A percentile compares a stretch with the other conserved stretches of the same genome.
These are phyloP conservation scores for Withania somnifera DNA, from an alignment of 305 asterid genomes.

Conservation along the genomic window DNA sequence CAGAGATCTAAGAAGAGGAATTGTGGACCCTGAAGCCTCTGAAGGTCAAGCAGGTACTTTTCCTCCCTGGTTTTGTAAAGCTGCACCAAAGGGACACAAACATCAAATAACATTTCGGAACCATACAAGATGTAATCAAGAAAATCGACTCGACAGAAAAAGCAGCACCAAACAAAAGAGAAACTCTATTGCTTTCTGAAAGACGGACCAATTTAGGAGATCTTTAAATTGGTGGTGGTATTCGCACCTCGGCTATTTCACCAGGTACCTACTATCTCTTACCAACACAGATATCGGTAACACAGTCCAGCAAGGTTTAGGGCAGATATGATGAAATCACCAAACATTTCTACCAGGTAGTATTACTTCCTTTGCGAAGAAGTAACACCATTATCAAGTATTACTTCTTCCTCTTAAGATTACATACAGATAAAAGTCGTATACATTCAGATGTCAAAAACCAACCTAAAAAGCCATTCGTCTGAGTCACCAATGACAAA, in stretches of 20 bases:
- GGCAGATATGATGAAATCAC: background rate
- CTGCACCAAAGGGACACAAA: constrained; percentile 26
- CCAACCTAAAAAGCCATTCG: background rate
- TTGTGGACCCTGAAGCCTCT: constrained; percentile 85
- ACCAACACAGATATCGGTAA: background rate
- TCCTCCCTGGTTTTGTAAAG: constrained; percentile 85
- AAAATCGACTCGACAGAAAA: background rate
- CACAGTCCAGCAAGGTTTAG: background rate
- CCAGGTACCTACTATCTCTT: background rate
- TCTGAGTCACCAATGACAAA: background rate
- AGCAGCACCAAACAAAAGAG: background rate
- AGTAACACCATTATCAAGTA: background rate
- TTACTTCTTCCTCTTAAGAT: background rate
- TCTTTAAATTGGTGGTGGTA: background rate
- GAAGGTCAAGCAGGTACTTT: constrained; percentile 81
- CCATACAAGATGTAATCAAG: background rate
- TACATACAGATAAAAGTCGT: background rate
- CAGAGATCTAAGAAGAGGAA: constrained; percentile 74
- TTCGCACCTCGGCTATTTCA: background rate
- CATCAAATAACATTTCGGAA: background rate
- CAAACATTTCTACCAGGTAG: background rate
- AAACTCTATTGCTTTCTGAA: background rate
- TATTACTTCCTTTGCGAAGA: background rate
- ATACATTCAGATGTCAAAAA: background rate
- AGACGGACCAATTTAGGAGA: background rate